Evolutionary conservation across 2,329 filamentous ascomycete genomes (phyloP), one percentile per base, ranked within the genome.

Genomic region (Phialophora chinensis): DNA sequence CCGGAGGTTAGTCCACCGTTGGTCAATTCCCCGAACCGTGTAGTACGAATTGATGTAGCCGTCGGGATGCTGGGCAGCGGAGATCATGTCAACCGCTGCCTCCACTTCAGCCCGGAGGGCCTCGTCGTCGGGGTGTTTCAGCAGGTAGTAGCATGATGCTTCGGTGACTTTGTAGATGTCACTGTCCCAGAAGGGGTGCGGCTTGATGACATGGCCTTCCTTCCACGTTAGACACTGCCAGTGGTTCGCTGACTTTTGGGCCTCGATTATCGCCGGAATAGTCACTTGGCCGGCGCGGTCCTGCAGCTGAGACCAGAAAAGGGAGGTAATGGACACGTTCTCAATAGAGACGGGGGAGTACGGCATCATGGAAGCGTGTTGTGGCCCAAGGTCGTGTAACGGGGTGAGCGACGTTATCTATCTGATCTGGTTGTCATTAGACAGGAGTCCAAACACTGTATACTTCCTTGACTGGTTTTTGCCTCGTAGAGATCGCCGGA

Each of bases 1-100:
- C 57, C 85, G 75, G 11, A 89, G 69, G 69, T 89, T 88, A 0
- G 83, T 81, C 78, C 85, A 88, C 8, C 86, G 74, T 59, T 83
- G 82, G 0, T 76, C 79, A 0, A 84, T 84, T 47, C 85, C 84
- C 0, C 87, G 83, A 0, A 88, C 83, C 0, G 84, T 86, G 68
- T 85, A 88, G 71, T 88, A 85, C 4, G 87, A 82, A 71, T 88
- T 88, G 33, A 89, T 73, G 72, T 89, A 89, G 0, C 87, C 87
- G 72, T 89, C 87, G 1, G 78, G 74, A 62, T 85, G 81, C 75
- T 89, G 86, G 0, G 87, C 86, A 1, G 71, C 74, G 8, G 81
- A 73, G 11, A 89, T 86, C 82, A 86, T 87, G 0, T 80, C 78
- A 0, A 87, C 85, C 23, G 88, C 73, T 63, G 88, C 84, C 50